A percentile compares a stretch with the other conserved stretches of the same genome.
Evolutionary conservation across 192 early-diverging fungal species (phyloP).

Genomic region (Phlyctochytrium planicorne): DNA sequence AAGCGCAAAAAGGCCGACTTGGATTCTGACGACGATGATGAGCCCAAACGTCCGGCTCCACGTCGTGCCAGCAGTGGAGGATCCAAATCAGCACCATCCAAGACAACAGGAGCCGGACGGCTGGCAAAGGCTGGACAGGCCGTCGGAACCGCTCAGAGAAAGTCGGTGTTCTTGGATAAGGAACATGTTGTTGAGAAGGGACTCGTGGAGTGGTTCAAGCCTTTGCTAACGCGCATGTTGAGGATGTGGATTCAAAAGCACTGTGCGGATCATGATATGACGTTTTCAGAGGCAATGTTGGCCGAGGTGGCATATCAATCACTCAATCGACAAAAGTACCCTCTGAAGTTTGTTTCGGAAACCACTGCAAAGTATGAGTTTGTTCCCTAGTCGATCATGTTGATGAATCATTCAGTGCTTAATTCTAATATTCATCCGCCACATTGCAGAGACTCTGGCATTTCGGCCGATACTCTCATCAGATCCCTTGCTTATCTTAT

Average conservation of each 20-base stretch:
- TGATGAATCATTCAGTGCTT: no score
- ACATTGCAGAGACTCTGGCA: not conserved
- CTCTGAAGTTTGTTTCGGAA: not conserved
- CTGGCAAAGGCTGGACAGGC: slow-evolving; percentile 9
- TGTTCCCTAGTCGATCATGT: not conserved
- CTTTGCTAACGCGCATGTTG: not conserved
- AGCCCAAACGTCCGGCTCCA: no score
- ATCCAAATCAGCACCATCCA: not conserved
- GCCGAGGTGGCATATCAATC: not conserved
- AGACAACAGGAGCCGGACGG: slow-evolving; percentile 3
- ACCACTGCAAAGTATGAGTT: not conserved
- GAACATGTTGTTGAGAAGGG: slow-evolving; percentile 4
- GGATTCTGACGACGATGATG: not conserved
- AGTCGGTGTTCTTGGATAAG: slow-evolving; percentile 8
- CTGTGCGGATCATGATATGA: not conserved
- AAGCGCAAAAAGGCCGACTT: not conserved
- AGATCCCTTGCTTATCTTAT: not conserved
- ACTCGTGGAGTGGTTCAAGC: not conserved
- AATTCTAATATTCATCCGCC: no score
- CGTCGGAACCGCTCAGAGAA: not conserved
- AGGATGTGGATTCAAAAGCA: slow-evolving; percentile 1
- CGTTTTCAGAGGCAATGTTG: not conserved
- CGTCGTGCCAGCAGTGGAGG: slow-evolving; percentile 2
- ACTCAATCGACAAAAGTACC: not conserved
- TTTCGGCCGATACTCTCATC: not conserved